Evolutionary conservation across 2,329 filamentous ascomycete species (phyloP), one percentile per base, ranked within the genome.

Genomic region (Trichoderma pleuroti): DNA sequence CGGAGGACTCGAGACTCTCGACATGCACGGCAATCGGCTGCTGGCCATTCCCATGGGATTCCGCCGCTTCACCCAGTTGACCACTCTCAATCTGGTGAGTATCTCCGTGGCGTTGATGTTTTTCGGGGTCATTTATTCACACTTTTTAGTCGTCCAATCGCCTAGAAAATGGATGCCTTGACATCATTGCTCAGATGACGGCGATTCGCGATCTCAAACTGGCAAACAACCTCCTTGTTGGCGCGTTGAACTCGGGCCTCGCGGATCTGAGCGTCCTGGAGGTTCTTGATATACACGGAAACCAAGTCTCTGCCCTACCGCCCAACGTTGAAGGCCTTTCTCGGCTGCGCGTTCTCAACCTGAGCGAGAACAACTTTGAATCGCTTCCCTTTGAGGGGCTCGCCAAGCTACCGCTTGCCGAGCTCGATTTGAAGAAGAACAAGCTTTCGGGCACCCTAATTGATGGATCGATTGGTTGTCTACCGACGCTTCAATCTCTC

Each of bases 11-110:
- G 93, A 97, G 78, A 88, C 87, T 5, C 81, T 98, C 9, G 94
- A 98, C 77, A 79, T 98, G 71, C 96, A 97, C 78, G 93, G 93
- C 24, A 99, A 99, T 77, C 81, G 88, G 57, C 84, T 99, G 21
- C 85, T 86, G 64, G 83, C 87, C 32, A 80, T 98, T 56, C 96
- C 96, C 0, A 79, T 91, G 73, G 95, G 96, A 0, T 78, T 98
- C 70, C 86, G 92, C 73, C 86, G 90, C 65, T 84, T 98, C 46
- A 86, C 90, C 62, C 84, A 91, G 72, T 85, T 99, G 68, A 94
- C 93, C 1, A 91, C 88, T 4, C 84, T 99, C 62, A 98, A 98
- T 75, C 80, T 99, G 76, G 91, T 93, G 84, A 77, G 88, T 81
- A 21, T 61, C 39, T 68, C 66, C 16, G 34, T 30, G 56, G 10